Evolutionary conservation across 129 eudicot species (phyloP).

Genomic region (Escallonia herrerae): DNA sequence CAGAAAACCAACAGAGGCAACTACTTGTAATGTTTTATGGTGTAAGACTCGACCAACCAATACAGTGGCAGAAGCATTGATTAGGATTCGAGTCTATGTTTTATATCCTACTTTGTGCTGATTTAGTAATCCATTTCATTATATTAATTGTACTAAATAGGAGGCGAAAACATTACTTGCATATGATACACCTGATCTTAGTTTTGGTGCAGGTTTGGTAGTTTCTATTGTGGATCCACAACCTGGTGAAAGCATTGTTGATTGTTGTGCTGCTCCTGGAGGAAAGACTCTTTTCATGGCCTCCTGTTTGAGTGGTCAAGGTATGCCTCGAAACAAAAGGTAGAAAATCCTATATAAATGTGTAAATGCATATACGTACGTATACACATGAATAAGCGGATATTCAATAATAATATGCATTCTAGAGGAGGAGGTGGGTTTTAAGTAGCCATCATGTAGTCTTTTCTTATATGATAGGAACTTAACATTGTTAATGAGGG

Average conservation of each 20-base stretch:
- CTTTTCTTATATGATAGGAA: too few species aligned
- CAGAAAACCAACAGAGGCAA: too few species aligned
- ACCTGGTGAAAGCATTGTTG: constrained; percentile 75
- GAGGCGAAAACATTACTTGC: background rate
- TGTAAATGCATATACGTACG: too few species aligned
- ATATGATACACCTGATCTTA: constrained; percentile 6
- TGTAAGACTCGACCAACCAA: too few species aligned
- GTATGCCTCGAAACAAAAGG: constrained; percentile 14
- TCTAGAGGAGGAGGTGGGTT: too few species aligned
- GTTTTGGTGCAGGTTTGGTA: constrained; percentile 64
- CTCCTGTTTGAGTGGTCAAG: constrained; percentile 62
- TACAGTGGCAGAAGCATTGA: too few species aligned
- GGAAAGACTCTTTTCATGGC: constrained; percentile 98
- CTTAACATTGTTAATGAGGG: too few species aligned
- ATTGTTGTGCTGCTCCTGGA: constrained; percentile 99
- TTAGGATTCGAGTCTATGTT: background rate
- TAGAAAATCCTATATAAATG: too few species aligned
- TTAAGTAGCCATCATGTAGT: too few species aligned
- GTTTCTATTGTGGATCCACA: constrained; percentile 78
- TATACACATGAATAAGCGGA: too few species aligned
- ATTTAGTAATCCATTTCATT: background rate
- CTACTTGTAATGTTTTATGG: too few species aligned
- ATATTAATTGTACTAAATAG: background rate
- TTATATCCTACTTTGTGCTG: background rate
- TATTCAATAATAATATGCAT: too few species aligned